These are phyloP conservation scores for Penicillium malachiteum DNA, from an alignment of 495 filamentous ascomycete species.

Conservation along the genomic window DNA sequence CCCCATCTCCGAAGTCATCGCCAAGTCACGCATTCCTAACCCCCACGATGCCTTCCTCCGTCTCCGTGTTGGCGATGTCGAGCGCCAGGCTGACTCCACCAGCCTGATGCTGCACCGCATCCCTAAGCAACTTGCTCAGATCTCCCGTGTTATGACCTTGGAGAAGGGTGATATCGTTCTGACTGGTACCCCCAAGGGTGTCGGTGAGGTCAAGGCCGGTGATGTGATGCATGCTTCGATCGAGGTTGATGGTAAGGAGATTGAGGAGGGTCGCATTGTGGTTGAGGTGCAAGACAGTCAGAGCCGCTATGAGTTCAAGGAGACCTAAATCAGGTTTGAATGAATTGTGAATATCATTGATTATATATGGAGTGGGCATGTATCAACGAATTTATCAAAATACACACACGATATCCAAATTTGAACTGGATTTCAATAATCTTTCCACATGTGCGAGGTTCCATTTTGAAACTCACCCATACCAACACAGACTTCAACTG, in stretches of 20 bases:
- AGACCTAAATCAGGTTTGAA: conserved; percentile 30
- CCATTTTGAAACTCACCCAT: no score
- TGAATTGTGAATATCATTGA: not conserved
- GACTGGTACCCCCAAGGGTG: conserved; percentile 96
- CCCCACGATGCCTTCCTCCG: conserved; percentile 86
- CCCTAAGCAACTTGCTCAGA: conserved; percentile 82
- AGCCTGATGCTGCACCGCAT: conserved; percentile 89
- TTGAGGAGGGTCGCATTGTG: conserved; percentile 84
- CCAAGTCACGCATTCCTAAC: conserved; percentile 74
- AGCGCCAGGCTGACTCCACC: conserved; percentile 80
- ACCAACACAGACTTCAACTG: not conserved
- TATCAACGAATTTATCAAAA: not conserved
- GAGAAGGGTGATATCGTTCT: conserved; percentile 89
- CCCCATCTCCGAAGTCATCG: conserved; percentile 75
- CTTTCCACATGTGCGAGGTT: no score
- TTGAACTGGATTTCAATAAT: no score
- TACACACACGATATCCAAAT: no score
- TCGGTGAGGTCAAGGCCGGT: conserved; percentile 78
- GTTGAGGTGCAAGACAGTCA: conserved; percentile 74
- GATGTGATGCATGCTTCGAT: conserved; percentile 89
- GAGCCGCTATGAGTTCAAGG: conserved; percentile 47
- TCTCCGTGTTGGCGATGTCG: conserved; percentile 71
- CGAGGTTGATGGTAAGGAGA: conserved; percentile 74
- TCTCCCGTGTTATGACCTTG: conserved; percentile 90
- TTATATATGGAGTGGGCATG: not conserved